Base-by-base conservation (phyloP, 2,329 filamentous ascomycete species). In the Beauveria asiatica region DNA sequence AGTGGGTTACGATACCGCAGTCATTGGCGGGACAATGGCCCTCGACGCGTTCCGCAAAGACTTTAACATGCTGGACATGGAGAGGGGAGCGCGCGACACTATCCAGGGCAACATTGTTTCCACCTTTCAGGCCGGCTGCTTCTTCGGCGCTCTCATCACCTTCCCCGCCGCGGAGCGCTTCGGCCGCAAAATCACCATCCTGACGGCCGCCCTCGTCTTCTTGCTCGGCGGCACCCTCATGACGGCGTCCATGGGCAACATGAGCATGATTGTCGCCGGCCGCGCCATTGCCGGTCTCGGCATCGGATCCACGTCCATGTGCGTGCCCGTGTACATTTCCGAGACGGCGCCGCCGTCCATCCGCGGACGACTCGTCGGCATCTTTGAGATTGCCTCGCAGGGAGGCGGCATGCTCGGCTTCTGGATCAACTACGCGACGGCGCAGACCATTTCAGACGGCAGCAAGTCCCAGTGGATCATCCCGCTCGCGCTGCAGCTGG, bases 401-500 rank as follows among this genome's bases (percentile, higher is more conserved):
- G 73, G 71, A 72, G 74, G 79, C 75, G 64, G 77, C 72, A 52
- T 73, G 59, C 70, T 74, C 21, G 79, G 78, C 11, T 76, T 76
- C 59, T 76, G 74, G 49, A 60, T 52, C 21, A 57, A 59, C 37
- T 62, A 49, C 30, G 60, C 63, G 19, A 58, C 50, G 16, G 42
- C 54, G 30, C 53, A 45, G 17, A 64, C 57, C 64, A 82, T 81
- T 65, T 45, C 52, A 7, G 37, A 51, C 19, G 30, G 17, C 16
- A 27, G 17, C 13, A 27, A 39, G 17, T 58, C 62, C 7, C 74
- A 75, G 46, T 83, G 78, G 69, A 77, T 82, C 21, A 75, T 83
- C 5, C 82, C 81, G 0, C 74, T 83, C 8, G 76, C 76, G 33
- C 74, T 83, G 68, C 82, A 84, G 68, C 77, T 75, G 49, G 72